A percentile compares a stretch with the other conserved stretches of the same genome.
Conservation (phyloP, 176 grass and related monocot species). For the maize (Zea mays) region DNA sequence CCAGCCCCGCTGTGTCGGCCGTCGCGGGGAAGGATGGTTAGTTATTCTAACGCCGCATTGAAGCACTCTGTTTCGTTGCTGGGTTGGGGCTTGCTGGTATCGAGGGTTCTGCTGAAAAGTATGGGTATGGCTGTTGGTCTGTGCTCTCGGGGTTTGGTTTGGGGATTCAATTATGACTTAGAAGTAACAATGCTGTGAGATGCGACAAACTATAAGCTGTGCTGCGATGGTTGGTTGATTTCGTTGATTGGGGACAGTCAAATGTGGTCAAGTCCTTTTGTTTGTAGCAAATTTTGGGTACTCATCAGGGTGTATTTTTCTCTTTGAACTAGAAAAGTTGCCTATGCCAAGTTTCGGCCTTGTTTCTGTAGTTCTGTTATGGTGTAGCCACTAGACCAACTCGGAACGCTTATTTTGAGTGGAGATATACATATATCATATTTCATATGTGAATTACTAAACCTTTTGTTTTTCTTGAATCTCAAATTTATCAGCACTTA, state of each 20-base stretch:
- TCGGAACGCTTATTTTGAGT: neutral
- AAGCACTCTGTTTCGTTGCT: neutral
- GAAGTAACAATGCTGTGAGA: neutral
- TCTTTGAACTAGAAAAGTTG: neutral
- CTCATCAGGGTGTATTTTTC: neutral
- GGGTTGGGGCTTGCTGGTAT: neutral
- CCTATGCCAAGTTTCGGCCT: neutral
- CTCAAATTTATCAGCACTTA: neutral
- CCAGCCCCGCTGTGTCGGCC: conserved; percentile 15
- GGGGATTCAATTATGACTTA: neutral
- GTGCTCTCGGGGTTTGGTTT: no score
- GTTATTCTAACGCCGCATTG: conserved; percentile 8
- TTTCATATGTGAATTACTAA: neutral
- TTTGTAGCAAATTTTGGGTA: neutral
- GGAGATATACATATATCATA: neutral
- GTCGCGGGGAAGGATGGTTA: conserved; percentile 42
- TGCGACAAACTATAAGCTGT: neutral
- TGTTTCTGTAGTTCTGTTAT: neutral
- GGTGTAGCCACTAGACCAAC: neutral
- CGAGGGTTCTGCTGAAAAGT: conserved; percentile 34
- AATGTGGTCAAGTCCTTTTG: neutral
- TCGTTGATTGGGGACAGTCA: neutral
- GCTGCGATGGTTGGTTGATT: neutral
- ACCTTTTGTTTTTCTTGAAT: conserved; percentile 11
- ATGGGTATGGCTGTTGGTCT: neutral